phyloP scores from a whole-genome alignment of 1,139 yeast species.

The Hansenula sp. region DNA sequence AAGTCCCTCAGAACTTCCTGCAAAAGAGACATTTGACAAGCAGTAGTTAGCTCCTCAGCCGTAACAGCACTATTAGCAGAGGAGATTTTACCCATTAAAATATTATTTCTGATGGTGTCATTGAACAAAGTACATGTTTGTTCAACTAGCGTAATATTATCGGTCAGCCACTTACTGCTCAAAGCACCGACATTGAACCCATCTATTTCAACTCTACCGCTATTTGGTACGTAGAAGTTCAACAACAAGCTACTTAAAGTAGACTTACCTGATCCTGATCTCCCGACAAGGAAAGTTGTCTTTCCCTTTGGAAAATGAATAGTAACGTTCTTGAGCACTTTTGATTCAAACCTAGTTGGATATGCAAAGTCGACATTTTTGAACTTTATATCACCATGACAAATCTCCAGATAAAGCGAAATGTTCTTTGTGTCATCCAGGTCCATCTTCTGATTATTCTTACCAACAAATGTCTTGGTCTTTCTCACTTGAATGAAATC shows the following conservation, averaged over 20 bases:
- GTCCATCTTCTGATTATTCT: constrained; percentile 9
- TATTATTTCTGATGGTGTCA: constrained; percentile 59
- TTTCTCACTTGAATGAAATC: constrained; percentile 15
- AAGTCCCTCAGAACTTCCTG: constrained; percentile 41
- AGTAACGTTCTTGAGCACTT: constrained; percentile 42
- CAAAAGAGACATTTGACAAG: constrained; percentile 50
- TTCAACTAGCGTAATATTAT: constrained; percentile 67
- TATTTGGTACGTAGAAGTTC: constrained; percentile 46
- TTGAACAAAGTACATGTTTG: constrained; percentile 68
- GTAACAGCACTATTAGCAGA: constrained; percentile 22
- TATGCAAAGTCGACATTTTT: constrained; percentile 57
- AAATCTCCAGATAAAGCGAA: constrained; percentile 27
- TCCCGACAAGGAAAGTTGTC: constrained; percentile 69
- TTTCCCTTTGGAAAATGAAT: constrained; percentile 42
- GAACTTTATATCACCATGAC: constrained; percentile 46
- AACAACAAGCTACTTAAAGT: constrained; percentile 65
- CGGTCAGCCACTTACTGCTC: constrained; percentile 49
- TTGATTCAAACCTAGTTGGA: constrained; percentile 44
- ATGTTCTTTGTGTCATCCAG: constrained; percentile 14
- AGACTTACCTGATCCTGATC: constrained; percentile 91
- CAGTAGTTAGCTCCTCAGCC: constrained; percentile 34
- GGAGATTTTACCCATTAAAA: constrained; percentile 41
- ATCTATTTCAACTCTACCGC: constrained; percentile 55
- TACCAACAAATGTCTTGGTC: constrained; percentile 11
- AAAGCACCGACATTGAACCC: constrained; percentile 42